A percentile compares a stretch with the other conserved stretches of the same genome.
phyloP scores from a whole-genome alignment of 1,284 basidiomycete genomes.

The Polyporus tsugae region DNA sequence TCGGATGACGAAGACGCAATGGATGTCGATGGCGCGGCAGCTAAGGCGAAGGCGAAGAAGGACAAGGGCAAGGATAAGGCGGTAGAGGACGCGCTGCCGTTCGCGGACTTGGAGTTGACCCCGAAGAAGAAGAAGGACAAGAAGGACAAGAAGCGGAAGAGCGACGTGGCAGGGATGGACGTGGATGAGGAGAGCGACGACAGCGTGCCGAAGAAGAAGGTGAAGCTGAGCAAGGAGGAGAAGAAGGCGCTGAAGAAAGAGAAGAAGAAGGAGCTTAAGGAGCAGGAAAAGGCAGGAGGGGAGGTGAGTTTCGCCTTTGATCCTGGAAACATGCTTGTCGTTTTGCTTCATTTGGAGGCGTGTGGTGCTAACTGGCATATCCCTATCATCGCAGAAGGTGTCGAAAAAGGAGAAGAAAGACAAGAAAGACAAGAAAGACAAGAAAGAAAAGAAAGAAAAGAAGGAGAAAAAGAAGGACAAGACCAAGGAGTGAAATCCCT shows the following conservation, averaged over 20 bases:
- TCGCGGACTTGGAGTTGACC: slow-evolving; percentile 62
- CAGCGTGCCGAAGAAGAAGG: slow-evolving; percentile 69
- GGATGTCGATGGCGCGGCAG: slow-evolving; percentile 62
- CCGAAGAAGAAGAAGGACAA: slow-evolving; percentile 73
- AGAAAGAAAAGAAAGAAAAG: slow-evolving; percentile 39
- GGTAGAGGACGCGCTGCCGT: slow-evolving; percentile 65
- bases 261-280: slow-evolving; percentile 67
- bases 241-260: slow-evolving; percentile 64
- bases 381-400: slow-evolving; percentile 35
- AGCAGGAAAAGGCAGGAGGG: slow-evolving; percentile 53
- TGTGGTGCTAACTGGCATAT: neutral
- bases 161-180: slow-evolving; percentile 68
- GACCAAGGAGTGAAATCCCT: slow-evolving; percentile 48
- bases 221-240: slow-evolving; percentile 77
- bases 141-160: slow-evolving; percentile 76
- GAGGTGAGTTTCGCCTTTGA: slow-evolving; percentile 15
- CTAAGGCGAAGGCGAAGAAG: slow-evolving; percentile 60
- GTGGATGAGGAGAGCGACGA: slow-evolving; percentile 53
- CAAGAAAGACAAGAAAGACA: slow-evolving; percentile 40
- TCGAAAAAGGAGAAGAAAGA: slow-evolving; percentile 42
- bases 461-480: slow-evolving; percentile 56
- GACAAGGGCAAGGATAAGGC: slow-evolving; percentile 65
- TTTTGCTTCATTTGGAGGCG: neutral
- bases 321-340: neutral
- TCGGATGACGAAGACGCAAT: slow-evolving; percentile 57